Evolutionary conservation across 163 green algal genomes (phyloP).

Genomic region (Volvox carteri): DNA sequence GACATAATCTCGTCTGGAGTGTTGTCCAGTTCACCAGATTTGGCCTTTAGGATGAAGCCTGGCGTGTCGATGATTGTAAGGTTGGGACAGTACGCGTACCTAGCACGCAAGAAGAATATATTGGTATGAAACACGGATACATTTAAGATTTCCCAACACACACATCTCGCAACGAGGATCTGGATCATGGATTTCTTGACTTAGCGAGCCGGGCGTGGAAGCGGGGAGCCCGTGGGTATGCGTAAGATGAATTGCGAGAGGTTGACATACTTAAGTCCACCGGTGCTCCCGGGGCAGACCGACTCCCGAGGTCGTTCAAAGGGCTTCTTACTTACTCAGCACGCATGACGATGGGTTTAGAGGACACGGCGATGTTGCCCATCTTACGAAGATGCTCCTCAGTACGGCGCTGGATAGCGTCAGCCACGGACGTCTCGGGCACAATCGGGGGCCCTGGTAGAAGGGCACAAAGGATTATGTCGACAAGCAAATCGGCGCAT

Average conservation of each 20-base stretch:
- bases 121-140: background rate
- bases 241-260: no score
- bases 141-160: no score
- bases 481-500: background rate
- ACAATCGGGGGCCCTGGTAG: slow-evolving; percentile 76
- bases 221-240: no score
- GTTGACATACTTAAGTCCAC: no score
- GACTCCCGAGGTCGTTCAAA: no score
- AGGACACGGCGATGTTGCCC: slow-evolving; percentile 83
- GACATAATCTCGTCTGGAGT: slow-evolving; percentile 94
- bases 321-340: slow-evolving; percentile 61
- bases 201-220: no score
- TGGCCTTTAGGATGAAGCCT: slow-evolving; percentile 96
- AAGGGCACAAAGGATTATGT: background rate
- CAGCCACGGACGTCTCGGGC: slow-evolving; percentile 85
- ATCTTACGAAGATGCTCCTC: slow-evolving; percentile 86
- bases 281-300: no score
- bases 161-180: no score
- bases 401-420: slow-evolving; percentile 89
- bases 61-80: slow-evolving; percentile 98
- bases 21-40: slow-evolving; percentile 86
- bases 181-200: no score
- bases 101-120: no score
- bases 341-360: slow-evolving; percentile 95
- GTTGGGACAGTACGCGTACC: slow-evolving; percentile 95